These are phyloP conservation scores for Wallacemonas sp. DNA, from an alignment of 208 protist genomes.

Conservation along the genomic window DNA sequence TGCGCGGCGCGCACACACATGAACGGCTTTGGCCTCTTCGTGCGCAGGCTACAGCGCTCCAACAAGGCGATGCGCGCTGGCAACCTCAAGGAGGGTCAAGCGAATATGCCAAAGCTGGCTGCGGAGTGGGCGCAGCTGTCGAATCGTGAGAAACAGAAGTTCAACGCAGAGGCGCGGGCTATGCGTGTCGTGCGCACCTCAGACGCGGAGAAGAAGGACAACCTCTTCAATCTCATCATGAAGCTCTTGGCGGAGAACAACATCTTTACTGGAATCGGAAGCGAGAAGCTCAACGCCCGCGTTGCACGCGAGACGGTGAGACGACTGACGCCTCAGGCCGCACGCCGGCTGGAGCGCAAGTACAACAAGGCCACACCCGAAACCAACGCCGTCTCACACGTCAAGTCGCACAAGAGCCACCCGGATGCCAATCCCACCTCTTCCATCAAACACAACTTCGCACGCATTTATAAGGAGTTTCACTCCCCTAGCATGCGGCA, in stretches of 20 bases:
- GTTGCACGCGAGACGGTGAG: conserved; percentile 57
- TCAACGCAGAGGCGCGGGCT: conserved; percentile 49
- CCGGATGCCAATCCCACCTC: too few relatives aligned
- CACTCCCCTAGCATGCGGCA: conserved; percentile 55
- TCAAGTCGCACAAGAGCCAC: neutral
- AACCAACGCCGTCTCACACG: neutral
- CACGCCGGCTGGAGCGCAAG: conserved; percentile 18
- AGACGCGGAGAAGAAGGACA: conserved; percentile 46
- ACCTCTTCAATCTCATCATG: conserved; percentile 76
- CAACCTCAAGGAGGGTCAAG: conserved; percentile 29
- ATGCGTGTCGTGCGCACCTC: conserved; percentile 18
- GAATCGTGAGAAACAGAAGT: conserved; percentile 23
- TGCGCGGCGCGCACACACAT: conserved; percentile 32
- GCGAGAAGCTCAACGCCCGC: conserved; percentile 45
- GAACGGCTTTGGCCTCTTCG: conserved; percentile 73
- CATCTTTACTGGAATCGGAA: conserved; percentile 40
- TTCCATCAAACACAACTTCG: neutral
- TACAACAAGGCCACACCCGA: neutral
- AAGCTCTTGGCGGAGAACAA: conserved; percentile 37
- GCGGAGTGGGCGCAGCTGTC: conserved; percentile 38
- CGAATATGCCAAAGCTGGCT: conserved; percentile 52
- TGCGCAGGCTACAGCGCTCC: conserved; percentile 34
- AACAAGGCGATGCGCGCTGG: conserved; percentile 31
- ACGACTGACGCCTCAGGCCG: conserved; percentile 35
- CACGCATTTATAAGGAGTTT: neutral